Percentiles rank a stretch among this genome's conserved stretches.
Evolutionary conservation across 352 stramenopile genomes (phyloP).

Genomic region (Plasmopara viticola): DNA sequence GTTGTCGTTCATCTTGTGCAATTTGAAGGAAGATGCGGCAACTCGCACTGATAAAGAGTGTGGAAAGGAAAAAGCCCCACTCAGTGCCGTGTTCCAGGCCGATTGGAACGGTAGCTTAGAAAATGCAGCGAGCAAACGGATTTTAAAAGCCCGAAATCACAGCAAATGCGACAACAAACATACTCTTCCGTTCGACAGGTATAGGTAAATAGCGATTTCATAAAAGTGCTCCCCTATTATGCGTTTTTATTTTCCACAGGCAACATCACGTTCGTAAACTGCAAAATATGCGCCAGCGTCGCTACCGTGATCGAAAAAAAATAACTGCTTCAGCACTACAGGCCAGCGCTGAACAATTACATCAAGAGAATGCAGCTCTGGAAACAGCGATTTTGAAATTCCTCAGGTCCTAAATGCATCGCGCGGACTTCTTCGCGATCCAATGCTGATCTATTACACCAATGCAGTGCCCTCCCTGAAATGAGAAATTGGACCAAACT

Average conservation of each 20-base stretch:
- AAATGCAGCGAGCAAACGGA: background rate
- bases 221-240: background rate
- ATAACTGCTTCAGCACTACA: slow-evolving; percentile 25
- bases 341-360: slow-evolving; percentile 35
- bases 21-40: slow-evolving; percentile 3
- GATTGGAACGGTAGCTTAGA: background rate
- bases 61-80: background rate
- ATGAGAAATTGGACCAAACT: no score
- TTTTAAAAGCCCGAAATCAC: background rate
- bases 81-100: slow-evolving; percentile 1
- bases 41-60: slow-evolving; percentile 3
- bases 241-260: slow-evolving; percentile 7
- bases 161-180: background rate
- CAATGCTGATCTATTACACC: no score
- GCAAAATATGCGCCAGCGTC: slow-evolving; percentile 38
- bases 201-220: background rate
- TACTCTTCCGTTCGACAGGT: background rate
- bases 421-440: no score
- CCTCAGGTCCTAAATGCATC: slow-evolving; percentile 3
- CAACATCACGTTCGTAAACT: slow-evolving; percentile 31
- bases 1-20: slow-evolving; percentile 29
- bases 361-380: slow-evolving; percentile 45
- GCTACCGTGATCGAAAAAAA: slow-evolving; percentile 47
- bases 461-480: no score
- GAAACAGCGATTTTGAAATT: slow-evolving; percentile 26